Conservation (phyloP, 169 alveolate species). For the Plasmodium fragile region DNA sequence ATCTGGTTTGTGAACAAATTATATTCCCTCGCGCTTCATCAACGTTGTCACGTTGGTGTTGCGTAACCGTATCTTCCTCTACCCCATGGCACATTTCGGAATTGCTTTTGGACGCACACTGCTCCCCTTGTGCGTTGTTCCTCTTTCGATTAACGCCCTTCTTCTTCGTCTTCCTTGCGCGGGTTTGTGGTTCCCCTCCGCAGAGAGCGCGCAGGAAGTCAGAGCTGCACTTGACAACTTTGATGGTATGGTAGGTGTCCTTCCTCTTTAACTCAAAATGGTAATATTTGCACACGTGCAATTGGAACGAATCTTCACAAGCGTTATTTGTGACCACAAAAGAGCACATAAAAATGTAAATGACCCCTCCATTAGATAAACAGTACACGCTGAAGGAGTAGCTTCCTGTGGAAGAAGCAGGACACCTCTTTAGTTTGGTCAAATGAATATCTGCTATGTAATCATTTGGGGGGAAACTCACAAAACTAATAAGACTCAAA, state of each 20-base stretch:
- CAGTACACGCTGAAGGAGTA: constrained; percentile 42
- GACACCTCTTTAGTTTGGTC: constrained; percentile 17
- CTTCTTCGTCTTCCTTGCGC: not conserved
- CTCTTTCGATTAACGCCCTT: not conserved
- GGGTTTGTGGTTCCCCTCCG: not conserved
- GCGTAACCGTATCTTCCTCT: not conserved
- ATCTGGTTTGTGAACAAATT: not conserved
- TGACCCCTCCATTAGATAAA: constrained; percentile 49
- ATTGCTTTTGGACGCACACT: not conserved
- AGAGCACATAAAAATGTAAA: constrained; percentile 24
- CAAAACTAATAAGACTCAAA: constrained; percentile 21
- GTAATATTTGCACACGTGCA: constrained; percentile 16
- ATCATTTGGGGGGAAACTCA: not conserved
- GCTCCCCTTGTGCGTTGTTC: not conserved
- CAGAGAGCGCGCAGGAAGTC: constrained; percentile 7
- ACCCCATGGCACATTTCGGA: not conserved
- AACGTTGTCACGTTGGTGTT: not conserved
- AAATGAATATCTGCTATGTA: constrained; percentile 24
- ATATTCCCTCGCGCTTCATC: not conserved
- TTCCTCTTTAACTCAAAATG: constrained; percentile 29
- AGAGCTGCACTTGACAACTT: constrained; percentile 12
- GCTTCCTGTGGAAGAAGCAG: not conserved
- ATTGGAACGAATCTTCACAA: constrained; percentile 9
- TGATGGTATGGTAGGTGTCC: constrained; percentile 5
- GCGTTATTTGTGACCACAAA: not conserved